Conservation (phyloP, 140 eudicot species). For the Oenanthe javanica region DNA sequence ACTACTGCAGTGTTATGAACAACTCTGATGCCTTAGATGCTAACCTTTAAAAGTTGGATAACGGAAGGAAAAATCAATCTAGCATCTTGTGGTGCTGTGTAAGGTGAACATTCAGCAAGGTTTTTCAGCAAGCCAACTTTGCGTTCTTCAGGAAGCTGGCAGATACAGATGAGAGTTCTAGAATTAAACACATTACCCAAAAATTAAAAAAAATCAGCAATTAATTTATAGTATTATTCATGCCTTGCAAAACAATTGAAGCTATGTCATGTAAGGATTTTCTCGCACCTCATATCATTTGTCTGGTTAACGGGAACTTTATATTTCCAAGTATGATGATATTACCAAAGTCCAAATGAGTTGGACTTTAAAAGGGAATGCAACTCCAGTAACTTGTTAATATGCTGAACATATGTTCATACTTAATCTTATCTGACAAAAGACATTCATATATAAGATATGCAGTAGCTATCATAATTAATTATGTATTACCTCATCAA, state of each 20-base stretch:
- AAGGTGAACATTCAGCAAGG: conserved; percentile 88
- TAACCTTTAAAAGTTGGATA: conserved; percentile 73
- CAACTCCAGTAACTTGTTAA: background rate
- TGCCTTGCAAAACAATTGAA: background rate
- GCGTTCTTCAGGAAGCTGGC: conserved; percentile 81
- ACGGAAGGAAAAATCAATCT: conserved; percentile 85
- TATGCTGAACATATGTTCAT: background rate
- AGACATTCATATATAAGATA: background rate
- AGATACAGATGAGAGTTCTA: background rate
- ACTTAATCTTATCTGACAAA: background rate
- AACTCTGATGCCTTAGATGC: background rate
- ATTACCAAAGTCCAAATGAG: background rate
- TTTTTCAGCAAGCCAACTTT: conserved; percentile 82
- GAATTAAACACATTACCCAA: background rate
- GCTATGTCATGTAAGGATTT: background rate
- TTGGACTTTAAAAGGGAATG: background rate
- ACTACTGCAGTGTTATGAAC: background rate
- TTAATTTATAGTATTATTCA: background rate
- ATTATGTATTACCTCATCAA: conserved; percentile 55
- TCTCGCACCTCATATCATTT: background rate
- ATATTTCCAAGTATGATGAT: background rate
- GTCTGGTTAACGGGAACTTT: background rate
- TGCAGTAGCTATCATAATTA: background rate
- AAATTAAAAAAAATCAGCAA: background rate
- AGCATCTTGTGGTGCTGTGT: conserved; percentile 75